Evolutionary conservation across 768 basidiomycete genomes (phyloP).

Genomic region (Exidia glandulosa): DNA sequence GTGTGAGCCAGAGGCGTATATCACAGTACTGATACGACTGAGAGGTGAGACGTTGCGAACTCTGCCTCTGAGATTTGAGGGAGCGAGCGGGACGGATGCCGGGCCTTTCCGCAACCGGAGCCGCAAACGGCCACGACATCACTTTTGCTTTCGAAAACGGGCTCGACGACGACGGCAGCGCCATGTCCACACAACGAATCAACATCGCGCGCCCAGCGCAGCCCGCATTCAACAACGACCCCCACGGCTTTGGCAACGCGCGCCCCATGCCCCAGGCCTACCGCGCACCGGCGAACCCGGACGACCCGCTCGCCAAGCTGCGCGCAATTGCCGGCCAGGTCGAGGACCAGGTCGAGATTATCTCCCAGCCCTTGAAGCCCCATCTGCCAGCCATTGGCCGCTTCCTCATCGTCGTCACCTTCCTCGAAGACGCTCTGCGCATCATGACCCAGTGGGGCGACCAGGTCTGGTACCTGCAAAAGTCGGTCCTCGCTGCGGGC

Average conservation of each 20-base stretch:
- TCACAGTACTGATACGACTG: too few relatives aligned
- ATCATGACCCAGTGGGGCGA: constrained; percentile 93
- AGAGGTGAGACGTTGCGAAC: too few relatives aligned
- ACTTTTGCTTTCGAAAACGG: not conserved
- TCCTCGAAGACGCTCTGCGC: constrained; percentile 90
- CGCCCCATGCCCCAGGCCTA: constrained; percentile 52
- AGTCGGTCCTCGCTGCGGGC: constrained; percentile 31
- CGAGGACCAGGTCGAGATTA: constrained; percentile 88
- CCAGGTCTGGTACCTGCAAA: constrained; percentile 96
- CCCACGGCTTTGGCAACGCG: constrained; percentile 70
- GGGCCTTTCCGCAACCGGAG: not conserved
- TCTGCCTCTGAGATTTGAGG: not conserved
- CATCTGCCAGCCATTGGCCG: constrained; percentile 90
- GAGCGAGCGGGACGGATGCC: not conserved
- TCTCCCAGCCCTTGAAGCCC: constrained; percentile 87
- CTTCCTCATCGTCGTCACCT: constrained; percentile 96
- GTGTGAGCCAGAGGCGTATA: too few relatives aligned
- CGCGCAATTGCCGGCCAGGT: constrained; percentile 58
- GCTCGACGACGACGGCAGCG: not conserved
- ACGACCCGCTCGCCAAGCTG: constrained; percentile 67
- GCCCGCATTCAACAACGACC: constrained; percentile 53
- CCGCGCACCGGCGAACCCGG: constrained; percentile 58
- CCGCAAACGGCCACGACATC: not conserved
- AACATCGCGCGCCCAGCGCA: constrained; percentile 61
- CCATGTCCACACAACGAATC: constrained; percentile 35